Evolutionary conservation across 1,284 basidiomycete species (phyloP).

Genomic region (Sanghuangporus sanghuang): DNA sequence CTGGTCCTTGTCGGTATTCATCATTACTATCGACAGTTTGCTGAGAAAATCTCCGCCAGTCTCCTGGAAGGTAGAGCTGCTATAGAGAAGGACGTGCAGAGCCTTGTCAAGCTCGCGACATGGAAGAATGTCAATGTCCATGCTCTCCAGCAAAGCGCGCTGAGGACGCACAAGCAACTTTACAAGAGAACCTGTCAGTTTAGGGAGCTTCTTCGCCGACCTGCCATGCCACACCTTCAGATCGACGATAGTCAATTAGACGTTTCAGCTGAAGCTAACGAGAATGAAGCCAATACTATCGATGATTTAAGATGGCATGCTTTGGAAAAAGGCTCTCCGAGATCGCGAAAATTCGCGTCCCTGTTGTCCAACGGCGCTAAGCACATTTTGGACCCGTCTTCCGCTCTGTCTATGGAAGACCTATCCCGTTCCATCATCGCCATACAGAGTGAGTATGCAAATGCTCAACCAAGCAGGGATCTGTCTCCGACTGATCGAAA

Average conservation of each 20-base stretch:
- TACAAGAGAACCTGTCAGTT: conserved; percentile 93
- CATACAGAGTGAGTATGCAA: conserved; percentile 59
- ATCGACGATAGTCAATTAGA: background rate
- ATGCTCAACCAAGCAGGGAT: conserved; percentile 41
- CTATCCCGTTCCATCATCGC: conserved; percentile 75
- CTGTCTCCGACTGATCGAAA: conserved; percentile 64
- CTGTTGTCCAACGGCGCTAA: conserved; percentile 39
- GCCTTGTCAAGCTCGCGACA: conserved; percentile 91
- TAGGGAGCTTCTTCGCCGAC: conserved; percentile 81
- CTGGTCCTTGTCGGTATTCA: conserved; percentile 41
- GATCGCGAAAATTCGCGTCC: conserved; percentile 42
- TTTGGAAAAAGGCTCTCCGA: conserved; percentile 21
- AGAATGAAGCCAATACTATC: too few species aligned
- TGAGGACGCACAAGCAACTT: conserved; percentile 86
- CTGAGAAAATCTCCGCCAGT: conserved; percentile 41
- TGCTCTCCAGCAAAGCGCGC: conserved; percentile 89
- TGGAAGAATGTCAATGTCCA: conserved; percentile 98
- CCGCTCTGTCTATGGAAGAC: conserved; percentile 46
- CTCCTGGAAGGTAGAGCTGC: conserved; percentile 56
- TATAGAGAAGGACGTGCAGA: conserved; percentile 80
- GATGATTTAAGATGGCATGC: background rate
- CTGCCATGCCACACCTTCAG: conserved; percentile 34
- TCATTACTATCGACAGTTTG: conserved; percentile 65
- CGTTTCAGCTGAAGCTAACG: background rate
- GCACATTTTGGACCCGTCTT: conserved; percentile 36